Evolutionary conservation across 257 asterid species (phyloP).

Genomic region (Scutellaria baicalensis): DNA sequence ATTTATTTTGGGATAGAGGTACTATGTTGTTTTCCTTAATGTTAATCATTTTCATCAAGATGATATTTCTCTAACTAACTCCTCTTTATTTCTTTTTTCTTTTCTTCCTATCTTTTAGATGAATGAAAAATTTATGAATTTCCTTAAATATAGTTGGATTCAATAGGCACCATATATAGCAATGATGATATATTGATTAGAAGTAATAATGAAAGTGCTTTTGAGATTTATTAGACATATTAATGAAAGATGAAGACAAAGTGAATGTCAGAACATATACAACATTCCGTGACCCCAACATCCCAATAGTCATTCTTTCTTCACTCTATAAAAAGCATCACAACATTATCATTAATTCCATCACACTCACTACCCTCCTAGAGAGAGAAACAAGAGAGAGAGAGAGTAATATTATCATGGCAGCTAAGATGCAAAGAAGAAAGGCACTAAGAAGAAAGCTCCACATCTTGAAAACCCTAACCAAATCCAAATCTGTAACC

Average conservation of each 20-base stretch:
- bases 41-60: no score
- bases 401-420: constrained; percentile 18
- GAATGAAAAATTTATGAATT: neutral
- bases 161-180: constrained; percentile 4
- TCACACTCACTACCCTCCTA: neutral
- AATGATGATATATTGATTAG: constrained; percentile 17
- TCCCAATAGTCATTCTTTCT: constrained; percentile 2
- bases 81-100: no score
- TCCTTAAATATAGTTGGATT: neutral
- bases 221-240: constrained; percentile 18
- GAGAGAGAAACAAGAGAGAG: neutral
- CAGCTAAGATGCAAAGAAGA: constrained; percentile 31
- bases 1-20: no score
- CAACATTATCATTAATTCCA: neutral
- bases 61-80: no score
- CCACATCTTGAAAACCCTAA: constrained; percentile 38
- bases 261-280: constrained; percentile 25
- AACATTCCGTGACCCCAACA: constrained; percentile 44
- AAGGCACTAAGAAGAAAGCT: constrained; percentile 46
- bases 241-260: constrained; percentile 19
- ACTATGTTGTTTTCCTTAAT: no score
- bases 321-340: constrained; percentile 30
- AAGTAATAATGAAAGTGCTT: constrained; percentile 13
- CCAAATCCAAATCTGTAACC: constrained; percentile 64
- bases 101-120: no score